Conservation (phyloP, 208 protist genomes). For the Trichomonas gallinae region DNA sequence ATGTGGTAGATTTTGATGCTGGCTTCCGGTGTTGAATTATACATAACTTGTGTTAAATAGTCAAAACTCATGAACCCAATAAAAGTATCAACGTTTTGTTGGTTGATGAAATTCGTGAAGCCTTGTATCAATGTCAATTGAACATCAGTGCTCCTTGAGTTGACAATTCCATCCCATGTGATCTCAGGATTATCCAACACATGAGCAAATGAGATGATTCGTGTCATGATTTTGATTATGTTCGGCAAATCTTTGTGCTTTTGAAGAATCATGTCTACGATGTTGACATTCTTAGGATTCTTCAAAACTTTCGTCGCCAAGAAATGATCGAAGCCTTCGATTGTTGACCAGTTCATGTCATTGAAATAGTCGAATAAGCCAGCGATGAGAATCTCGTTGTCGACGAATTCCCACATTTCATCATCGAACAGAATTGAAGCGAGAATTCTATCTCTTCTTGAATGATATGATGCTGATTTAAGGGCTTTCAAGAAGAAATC, state of each 20-base stretch:
- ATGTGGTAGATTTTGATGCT: neutral
- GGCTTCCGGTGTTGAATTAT: neutral
- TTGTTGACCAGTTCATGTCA: neutral
- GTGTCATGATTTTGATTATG: neutral
- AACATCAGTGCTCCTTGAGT: neutral
- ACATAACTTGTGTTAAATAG: neutral
- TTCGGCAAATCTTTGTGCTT: neutral
- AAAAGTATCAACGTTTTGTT: neutral
- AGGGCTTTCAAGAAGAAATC: neutral
- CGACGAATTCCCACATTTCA: neutral
- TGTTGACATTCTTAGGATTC: neutral
- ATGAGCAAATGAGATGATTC: neutral
- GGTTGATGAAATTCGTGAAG: neutral
- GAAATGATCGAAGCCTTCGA: neutral
- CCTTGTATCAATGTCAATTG: neutral
- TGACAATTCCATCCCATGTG: neutral
- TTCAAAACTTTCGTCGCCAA: neutral
- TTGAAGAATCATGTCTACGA: neutral
- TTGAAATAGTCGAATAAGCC: neutral
- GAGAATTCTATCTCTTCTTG: neutral
- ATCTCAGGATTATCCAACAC: neutral
- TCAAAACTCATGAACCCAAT: neutral
- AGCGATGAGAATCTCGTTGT: neutral
- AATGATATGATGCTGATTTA: neutral
- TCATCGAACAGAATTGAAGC: neutral